These are phyloP conservation scores for Apocynum venetum DNA, from an alignment of 257 asterid species.

Conservation along the genomic window DNA sequence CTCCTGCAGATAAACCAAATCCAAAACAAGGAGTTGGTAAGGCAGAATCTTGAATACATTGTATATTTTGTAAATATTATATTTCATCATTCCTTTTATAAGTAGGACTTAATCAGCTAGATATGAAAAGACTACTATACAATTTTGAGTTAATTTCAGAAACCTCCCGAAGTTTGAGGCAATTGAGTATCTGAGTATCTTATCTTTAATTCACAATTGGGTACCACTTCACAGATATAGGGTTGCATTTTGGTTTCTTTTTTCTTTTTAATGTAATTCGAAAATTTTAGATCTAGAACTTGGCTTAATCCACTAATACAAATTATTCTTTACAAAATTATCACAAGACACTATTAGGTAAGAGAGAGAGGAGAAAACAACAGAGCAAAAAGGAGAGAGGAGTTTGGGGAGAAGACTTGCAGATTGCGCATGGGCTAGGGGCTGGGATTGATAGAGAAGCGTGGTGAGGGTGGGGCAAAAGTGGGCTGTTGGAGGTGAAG, in stretches of 20 bases:
- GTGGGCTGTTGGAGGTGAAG: no score
- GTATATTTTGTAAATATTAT: not conserved
- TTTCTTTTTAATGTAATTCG: not conserved
- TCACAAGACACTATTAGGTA: not conserved
- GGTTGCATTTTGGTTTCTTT: not conserved
- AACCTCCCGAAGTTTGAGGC: not conserved
- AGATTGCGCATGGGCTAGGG: not conserved
- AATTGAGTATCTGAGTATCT: not conserved
- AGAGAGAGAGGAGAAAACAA: not conserved
- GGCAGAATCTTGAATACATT: constrained; percentile 16
- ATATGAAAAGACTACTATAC: not conserved
- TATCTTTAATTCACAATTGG: not conserved
- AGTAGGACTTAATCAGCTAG: not conserved
- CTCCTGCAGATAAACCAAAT: constrained; percentile 91
- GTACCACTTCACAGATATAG: not conserved
- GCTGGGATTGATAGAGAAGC: no score
- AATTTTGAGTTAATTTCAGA: no score
- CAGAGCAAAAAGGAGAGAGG: not conserved
- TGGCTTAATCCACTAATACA: not conserved
- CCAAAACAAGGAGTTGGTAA: constrained; percentile 96
- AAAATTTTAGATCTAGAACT: not conserved
- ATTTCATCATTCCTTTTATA: not conserved
- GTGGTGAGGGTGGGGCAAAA: no score
- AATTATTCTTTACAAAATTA: no score
- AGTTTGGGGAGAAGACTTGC: not conserved